Evolutionary conservation across 306 rosid genomes (phyloP).

Genomic region (Hippophae rhamnoides): DNA sequence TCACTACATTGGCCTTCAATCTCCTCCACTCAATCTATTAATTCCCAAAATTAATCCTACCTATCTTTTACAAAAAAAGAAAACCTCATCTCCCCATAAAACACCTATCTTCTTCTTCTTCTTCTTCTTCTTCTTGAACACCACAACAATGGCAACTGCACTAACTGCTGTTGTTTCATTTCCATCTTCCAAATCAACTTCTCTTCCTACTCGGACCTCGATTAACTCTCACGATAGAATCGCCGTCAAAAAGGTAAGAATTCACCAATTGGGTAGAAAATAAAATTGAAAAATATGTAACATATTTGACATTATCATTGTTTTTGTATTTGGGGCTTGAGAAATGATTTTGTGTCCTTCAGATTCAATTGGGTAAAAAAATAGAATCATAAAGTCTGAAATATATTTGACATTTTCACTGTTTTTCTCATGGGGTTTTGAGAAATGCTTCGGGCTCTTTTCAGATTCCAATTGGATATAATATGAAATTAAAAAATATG

Average conservation of each 20-base stretch:
- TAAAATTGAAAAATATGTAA: neutral
- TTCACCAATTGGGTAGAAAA: neutral
- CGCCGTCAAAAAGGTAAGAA: conserved; percentile 49
- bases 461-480: too few relatives aligned
- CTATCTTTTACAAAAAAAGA: neutral
- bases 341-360: too few relatives aligned
- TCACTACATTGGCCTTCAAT: conserved; percentile 52
- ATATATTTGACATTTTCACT: too few relatives aligned
- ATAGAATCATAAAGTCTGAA: too few relatives aligned
- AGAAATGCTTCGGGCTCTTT: too few relatives aligned
- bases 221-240: conserved; percentile 46
- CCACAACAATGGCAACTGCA: conserved; percentile 67
- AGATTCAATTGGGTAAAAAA: too few relatives aligned
- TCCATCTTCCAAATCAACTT: conserved; percentile 66
- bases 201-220: conserved; percentile 46
- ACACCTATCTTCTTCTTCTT: conserved; percentile 4
- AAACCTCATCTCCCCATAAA: conserved; percentile 16
- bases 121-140: conserved; percentile 1
- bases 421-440: too few relatives aligned
- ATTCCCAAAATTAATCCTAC: conserved; percentile 24
- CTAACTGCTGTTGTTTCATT: conserved; percentile 79
- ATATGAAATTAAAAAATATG: too few relatives aligned
- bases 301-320: neutral
- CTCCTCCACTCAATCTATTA: conserved; percentile 77
- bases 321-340: neutral